phyloP scores from a whole-genome alignment of 306 rosid species.

The Glycine latifolia region DNA sequence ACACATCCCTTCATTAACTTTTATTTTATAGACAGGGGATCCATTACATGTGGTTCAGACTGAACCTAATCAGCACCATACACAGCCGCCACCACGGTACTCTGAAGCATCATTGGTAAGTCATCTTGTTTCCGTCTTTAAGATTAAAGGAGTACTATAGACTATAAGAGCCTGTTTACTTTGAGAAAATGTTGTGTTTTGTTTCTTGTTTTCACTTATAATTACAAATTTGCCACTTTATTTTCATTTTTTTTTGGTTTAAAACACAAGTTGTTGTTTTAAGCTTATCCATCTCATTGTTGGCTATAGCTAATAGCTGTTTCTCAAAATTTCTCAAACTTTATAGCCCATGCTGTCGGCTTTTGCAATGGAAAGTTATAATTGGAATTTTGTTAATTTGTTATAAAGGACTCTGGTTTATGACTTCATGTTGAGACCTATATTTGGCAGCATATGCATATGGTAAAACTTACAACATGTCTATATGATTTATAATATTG shows the following conservation, averaged over 20 bases:
- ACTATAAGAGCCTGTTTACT: background rate
- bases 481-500: slow-evolving; percentile 18
- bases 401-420: background rate
- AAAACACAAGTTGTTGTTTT: background rate
- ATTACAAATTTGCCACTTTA: background rate
- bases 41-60: slow-evolving; percentile 59
- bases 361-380: slow-evolving; percentile 1
- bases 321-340: slow-evolving; percentile 15
- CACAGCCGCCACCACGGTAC: slow-evolving; percentile 90
- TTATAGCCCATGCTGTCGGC: background rate
- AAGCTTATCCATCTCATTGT: slow-evolving; percentile 20
- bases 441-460: background rate
- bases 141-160: slow-evolving; percentile 19
- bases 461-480: slow-evolving; percentile 7
- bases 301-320: slow-evolving; percentile 7
- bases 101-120: slow-evolving; percentile 89
- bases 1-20: slow-evolving; percentile 39
- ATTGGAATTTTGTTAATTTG: slow-evolving; percentile 11
- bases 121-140: slow-evolving; percentile 29
- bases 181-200: background rate
- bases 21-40: slow-evolving; percentile 72
- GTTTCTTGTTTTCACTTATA: background rate
- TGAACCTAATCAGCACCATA: slow-evolving; percentile 73
- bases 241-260: background rate
- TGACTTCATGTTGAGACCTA: slow-evolving; percentile 1